These are phyloP conservation scores for Pythium dissotocum DNA, from an alignment of 352 stramenopile genomes.

Conservation along the genomic window DNA sequence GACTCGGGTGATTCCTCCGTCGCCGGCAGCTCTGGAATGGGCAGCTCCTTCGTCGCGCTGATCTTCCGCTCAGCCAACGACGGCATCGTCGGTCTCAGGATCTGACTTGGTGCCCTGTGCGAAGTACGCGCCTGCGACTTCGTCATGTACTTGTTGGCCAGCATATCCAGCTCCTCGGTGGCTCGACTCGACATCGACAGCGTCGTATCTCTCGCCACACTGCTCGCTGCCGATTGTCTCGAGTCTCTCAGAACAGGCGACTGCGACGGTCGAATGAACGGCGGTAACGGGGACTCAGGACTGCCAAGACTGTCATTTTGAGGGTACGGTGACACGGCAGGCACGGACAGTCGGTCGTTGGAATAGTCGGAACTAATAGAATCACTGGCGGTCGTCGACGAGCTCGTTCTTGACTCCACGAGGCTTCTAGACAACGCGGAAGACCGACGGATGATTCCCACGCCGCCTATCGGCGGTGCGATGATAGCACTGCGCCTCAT, in stretches of 20 bases:
- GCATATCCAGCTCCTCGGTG: conserved; percentile 31
- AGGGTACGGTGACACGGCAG: conserved; percentile 5
- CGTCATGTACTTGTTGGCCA: conserved; percentile 28
- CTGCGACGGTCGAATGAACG: not conserved
- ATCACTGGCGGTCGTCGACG: conserved; percentile 25
- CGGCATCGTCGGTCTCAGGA: not conserved
- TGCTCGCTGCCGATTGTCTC: not conserved
- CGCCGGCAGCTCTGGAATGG: not conserved
- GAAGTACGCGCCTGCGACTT: not conserved
- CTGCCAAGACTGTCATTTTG: not conserved
- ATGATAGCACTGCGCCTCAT: conserved; percentile 13
- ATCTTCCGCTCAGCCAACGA: not conserved
- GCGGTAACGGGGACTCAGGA: conserved; percentile 1
- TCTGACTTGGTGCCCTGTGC: not conserved
- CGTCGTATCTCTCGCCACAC: not conserved
- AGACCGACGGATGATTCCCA: conserved; percentile 12
- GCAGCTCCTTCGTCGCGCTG: not conserved
- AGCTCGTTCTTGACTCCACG: conserved; percentile 21
- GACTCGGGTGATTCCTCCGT: not conserved
- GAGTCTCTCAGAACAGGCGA: not conserved
- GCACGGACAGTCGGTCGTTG: conserved; percentile 5
- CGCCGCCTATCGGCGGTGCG: conserved; percentile 12
- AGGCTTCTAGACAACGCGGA: conserved; percentile 21
- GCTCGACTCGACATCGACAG: conserved; percentile 15
- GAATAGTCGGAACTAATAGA: conserved; percentile 30